phyloP scores from a whole-genome alignment of 306 rosid species.

The Fragaria nilgerrensis region DNA sequence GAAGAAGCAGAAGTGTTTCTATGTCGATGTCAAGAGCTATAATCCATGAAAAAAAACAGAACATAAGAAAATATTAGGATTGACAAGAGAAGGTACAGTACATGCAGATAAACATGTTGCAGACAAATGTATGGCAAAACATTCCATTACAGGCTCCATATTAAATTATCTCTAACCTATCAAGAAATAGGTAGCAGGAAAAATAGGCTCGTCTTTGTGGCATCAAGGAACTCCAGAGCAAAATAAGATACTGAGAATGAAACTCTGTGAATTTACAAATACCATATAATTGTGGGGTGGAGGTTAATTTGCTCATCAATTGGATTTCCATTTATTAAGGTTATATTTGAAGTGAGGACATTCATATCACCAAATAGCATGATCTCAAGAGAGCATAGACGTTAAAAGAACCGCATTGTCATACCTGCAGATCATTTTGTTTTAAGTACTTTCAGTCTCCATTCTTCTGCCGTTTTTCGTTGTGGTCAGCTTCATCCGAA shows the following conservation, averaged over 20 bases:
- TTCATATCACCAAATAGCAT: background rate
- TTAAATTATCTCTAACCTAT: background rate
- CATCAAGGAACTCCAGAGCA: background rate
- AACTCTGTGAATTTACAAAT: background rate
- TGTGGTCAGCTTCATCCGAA: conserved; percentile 18
- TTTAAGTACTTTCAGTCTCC: conserved; percentile 24
- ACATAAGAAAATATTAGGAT: background rate
- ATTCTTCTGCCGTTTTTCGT: conserved; percentile 23
- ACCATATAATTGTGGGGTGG: background rate
- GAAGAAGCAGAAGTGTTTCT: background rate
- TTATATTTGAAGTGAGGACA: background rate
- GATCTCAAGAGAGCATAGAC: background rate
- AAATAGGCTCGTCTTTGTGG: background rate
- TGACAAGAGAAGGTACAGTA: background rate
- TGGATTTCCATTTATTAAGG: background rate
- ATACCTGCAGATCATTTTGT: conserved; percentile 27
- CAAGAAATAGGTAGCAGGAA: background rate
- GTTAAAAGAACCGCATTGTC: background rate
- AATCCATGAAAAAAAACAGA: background rate
- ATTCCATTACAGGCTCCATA: background rate
- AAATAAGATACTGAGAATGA: background rate
- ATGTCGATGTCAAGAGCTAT: background rate
- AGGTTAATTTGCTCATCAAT: conserved; percentile 3
- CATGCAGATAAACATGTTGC: background rate
- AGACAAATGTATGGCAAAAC: background rate